A percentile compares a stretch with the other conserved stretches of the same genome.
phyloP scores from a whole-genome alignment of 495 filamentous ascomycete species.

The Xylaria curta region DNA sequence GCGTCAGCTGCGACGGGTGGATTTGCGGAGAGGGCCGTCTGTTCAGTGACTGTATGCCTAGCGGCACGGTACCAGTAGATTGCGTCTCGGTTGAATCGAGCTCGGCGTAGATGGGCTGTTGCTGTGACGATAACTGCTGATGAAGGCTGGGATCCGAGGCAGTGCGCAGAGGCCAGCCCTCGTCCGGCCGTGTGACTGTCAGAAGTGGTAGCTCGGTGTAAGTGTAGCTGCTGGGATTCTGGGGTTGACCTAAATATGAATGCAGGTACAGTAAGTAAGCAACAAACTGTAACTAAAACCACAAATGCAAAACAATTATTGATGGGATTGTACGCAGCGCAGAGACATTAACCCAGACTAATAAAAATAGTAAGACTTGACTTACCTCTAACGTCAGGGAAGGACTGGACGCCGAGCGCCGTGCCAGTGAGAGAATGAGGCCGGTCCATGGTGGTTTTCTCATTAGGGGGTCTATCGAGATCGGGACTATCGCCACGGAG shows the following conservation, averaged over 20 bases:
- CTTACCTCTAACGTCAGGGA: background rate
- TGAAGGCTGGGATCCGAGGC: background rate
- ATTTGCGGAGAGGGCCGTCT: background rate
- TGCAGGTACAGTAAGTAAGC: too few species aligned
- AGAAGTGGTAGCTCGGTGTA: background rate
- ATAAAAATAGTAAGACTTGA: too few species aligned
- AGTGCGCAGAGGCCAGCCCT: conserved; percentile 12
- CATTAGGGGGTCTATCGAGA: background rate
- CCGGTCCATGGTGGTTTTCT: conserved; percentile 24
- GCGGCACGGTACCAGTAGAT: background rate
- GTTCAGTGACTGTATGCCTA: background rate
- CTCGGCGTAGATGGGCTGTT: conserved; percentile 7
- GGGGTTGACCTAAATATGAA: background rate
- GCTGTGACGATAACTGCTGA: background rate
- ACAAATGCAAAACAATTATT: too few species aligned
- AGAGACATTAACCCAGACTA: too few species aligned
- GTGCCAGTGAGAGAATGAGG: conserved; percentile 17
- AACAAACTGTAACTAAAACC: too few species aligned
- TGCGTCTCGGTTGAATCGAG: conserved; percentile 25
- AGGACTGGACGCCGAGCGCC: conserved; percentile 8
- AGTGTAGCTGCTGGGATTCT: background rate
- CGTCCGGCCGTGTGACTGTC: background rate
- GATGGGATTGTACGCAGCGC: too few species aligned
- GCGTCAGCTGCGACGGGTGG: conserved; percentile 28
- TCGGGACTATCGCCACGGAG: background rate